Evolutionary conservation across 177 flowering plant species (phyloP).

Genomic region (Telopea speciosissima): DNA sequence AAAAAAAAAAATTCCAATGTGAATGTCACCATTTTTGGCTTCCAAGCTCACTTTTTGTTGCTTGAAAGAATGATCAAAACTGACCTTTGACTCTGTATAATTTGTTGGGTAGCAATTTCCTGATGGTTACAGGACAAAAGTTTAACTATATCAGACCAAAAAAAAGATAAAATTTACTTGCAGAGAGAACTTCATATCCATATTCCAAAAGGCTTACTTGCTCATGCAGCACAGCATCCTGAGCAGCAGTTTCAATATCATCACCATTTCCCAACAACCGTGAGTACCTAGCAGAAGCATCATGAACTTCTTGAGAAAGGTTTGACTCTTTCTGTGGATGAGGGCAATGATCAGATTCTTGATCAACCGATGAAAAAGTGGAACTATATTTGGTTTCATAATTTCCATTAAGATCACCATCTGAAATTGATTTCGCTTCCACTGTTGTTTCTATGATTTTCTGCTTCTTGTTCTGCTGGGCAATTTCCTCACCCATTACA

Average conservation of each 20-base stretch:
- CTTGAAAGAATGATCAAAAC: slow-evolving; percentile 8
- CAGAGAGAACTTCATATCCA: not conserved
- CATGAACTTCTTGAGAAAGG: slow-evolving; percentile 6
- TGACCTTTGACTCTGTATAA: slow-evolving; percentile 71
- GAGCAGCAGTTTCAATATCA: slow-evolving; percentile 68
- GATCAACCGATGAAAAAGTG: not conserved
- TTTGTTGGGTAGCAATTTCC: slow-evolving; percentile 68
- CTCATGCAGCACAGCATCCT: slow-evolving; percentile 69
- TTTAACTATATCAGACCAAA: not conserved
- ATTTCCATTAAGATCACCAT: slow-evolving; percentile 2
- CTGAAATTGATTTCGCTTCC: slow-evolving; percentile 10
- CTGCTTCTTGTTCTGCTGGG: slow-evolving; percentile 16
- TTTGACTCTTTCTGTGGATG: slow-evolving; percentile 3
- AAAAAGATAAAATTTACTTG: not conserved
- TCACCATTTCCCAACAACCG: slow-evolving; percentile 11
- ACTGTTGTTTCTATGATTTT: slow-evolving; percentile 13
- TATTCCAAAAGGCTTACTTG: slow-evolving; percentile 38
- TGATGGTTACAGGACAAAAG: slow-evolving; percentile 20
- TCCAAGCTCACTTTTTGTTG: not conserved
- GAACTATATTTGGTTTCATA: slow-evolving; percentile 3
- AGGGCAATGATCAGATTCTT: not conserved
- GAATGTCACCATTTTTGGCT: not conserved
- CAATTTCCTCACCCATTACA: slow-evolving; percentile 8
- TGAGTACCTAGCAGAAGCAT: slow-evolving; percentile 9
- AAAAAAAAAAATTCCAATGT: not conserved